These are phyloP conservation scores for Camillea tinctor DNA, from an alignment of 2,329 filamentous ascomycete species.

Conservation along the genomic window DNA sequence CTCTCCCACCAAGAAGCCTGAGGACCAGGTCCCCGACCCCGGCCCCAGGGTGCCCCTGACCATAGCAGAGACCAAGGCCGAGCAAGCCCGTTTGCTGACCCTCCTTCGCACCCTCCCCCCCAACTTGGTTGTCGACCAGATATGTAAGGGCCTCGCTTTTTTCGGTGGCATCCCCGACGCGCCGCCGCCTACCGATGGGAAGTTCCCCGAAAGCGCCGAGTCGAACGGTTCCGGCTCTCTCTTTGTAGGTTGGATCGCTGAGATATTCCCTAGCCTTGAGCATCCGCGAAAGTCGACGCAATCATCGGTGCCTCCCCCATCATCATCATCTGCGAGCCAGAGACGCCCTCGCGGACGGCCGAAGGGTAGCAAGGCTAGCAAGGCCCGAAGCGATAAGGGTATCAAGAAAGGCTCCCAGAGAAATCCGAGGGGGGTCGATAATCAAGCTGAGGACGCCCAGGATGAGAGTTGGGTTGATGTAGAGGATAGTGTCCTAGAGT, in stretches of 20 bases:
- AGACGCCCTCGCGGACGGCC: conserved; percentile 54
- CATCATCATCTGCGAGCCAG: conserved; percentile 17
- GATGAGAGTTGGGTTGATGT: conserved; percentile 48
- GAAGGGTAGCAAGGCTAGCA: conserved; percentile 54
- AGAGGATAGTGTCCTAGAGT: conserved; percentile 35
- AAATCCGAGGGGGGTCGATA: conserved; percentile 20
- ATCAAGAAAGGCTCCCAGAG: conserved; percentile 44
- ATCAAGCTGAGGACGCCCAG: conserved; percentile 21
- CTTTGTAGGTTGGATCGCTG: conserved; percentile 61
- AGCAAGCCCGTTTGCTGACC: conserved; percentile 59
- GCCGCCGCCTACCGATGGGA: conserved; percentile 47
- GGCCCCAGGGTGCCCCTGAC: conserved; percentile 32
- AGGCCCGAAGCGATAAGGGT: conserved; percentile 48
- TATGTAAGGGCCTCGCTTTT: conserved; percentile 62
- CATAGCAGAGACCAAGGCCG: conserved; percentile 52
- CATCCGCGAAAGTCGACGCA: conserved; percentile 29
- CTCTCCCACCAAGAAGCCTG: conserved; percentile 22
- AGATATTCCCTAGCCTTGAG: conserved; percentile 56
- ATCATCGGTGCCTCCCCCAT: conserved; percentile 17
- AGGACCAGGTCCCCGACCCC: conserved; percentile 12
- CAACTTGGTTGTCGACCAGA: conserved; percentile 56
- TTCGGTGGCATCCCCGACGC: conserved; percentile 60
- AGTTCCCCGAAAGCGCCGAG: conserved; percentile 55
- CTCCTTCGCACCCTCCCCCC: conserved; percentile 57
- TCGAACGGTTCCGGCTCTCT: conserved; percentile 57